Evolutionary conservation across 2,329 filamentous ascomycete species (phyloP).

Genomic region (Botrytis fragariae): DNA sequence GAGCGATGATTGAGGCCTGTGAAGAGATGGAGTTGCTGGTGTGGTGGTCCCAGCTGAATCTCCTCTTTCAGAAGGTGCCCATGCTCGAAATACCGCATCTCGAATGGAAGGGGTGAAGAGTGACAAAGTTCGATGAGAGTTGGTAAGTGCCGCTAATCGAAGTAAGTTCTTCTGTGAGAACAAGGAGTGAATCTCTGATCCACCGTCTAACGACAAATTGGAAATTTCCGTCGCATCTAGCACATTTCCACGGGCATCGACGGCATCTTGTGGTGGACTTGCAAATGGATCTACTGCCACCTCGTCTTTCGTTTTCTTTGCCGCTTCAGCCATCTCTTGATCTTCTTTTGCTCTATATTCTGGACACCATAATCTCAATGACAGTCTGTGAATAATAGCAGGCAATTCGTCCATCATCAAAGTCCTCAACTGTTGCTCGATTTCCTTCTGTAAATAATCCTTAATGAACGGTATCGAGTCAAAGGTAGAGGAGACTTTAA

Average conservation of each 20-base stretch:
- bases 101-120: conserved; percentile 88
- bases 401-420: conserved; percentile 98
- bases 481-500: conserved; percentile 98
- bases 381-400: conserved; percentile 91
- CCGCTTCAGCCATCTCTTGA: conserved; percentile 50
- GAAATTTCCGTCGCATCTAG: conserved; percentile 74
- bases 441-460: conserved; percentile 93
- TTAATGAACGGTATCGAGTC: conserved; percentile 98
- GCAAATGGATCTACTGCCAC: conserved; percentile 72
- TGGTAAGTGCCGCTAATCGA: conserved; percentile 75
- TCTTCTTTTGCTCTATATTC: conserved; percentile 72
- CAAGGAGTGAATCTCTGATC: conserved; percentile 78
- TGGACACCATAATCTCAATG: conserved; percentile 83
- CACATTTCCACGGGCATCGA: conserved; percentile 76
- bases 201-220: conserved; percentile 73
- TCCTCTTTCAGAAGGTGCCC: conserved; percentile 67
- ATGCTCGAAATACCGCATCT: conserved; percentile 88
- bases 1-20: conserved; percentile 61
- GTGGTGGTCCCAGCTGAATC: conserved; percentile 35
- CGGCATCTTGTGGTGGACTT: conserved; percentile 75
- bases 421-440: conserved; percentile 87
- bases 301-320: conserved; percentile 49
- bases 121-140: conserved; percentile 87
- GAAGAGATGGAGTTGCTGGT: conserved; percentile 49
- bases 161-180: conserved; percentile 95